Percentiles rank a stretch among this genome's conserved stretches.
Conservation (phyloP, 2,329 filamentous ascomycete genomes). For the Camillea tinctor region DNA sequence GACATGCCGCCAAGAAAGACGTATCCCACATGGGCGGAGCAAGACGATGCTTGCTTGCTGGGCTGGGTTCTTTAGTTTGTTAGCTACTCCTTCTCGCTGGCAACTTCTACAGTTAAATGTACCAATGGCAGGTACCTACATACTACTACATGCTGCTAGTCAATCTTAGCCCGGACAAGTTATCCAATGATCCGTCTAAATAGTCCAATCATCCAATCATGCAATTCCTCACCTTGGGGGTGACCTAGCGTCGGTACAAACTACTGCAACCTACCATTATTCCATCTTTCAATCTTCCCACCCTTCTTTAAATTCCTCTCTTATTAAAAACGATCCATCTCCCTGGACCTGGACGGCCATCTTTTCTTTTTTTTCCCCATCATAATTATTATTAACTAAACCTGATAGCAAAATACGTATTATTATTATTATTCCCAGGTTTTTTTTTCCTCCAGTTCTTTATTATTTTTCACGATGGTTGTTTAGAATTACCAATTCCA, state of each 20-base stretch:
- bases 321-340: background rate
- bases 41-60: constrained; percentile 7
- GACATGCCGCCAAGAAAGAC: constrained; percentile 20
- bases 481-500: background rate
- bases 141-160: constrained; percentile 14
- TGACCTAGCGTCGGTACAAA: constrained; percentile 30
- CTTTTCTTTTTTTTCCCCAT: constrained; percentile 16
- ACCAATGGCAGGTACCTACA: background rate
- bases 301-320: constrained; percentile 7
- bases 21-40: constrained; percentile 21
- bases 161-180: background rate
- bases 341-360: constrained; percentile 22
- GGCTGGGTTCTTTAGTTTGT: background rate
- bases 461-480: background rate
- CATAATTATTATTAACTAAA: background rate
- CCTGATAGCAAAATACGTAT: background rate
- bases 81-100: background rate
- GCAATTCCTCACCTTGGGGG: constrained; percentile 14
- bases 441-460: background rate
- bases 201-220: background rate
- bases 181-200: background rate
- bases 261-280: constrained; percentile 24
- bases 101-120: background rate
- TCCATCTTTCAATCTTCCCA: constrained; percentile 27
- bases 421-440: background rate